Conservation (phyloP, 176 grass and related monocot species). For the Echinochloa phyllopogon region DNA sequence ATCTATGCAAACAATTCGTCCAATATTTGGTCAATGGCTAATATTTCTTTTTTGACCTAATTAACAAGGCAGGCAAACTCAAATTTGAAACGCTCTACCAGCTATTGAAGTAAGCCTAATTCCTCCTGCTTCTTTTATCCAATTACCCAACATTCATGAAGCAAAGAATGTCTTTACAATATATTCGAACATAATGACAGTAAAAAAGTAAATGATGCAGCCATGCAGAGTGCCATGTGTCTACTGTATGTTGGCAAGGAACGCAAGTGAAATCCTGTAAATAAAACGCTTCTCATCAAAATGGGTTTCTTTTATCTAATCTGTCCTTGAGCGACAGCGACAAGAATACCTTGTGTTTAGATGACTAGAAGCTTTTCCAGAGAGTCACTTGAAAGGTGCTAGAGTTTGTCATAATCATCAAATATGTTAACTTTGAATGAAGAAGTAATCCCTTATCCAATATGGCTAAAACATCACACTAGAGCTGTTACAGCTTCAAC, state of each 20-base stretch:
- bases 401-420: not conserved
- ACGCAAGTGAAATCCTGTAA: not conserved
- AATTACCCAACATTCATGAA: not conserved
- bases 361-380: not conserved
- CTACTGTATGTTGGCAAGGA: not conserved
- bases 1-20: not conserved
- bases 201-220: not conserved
- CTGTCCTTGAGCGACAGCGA: not conserved
- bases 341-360: not conserved
- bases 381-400: not conserved
- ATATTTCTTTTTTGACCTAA: too few relatives aligned
- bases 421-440: not conserved
- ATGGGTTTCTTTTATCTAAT: not conserved
- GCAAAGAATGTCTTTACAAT: not conserved
- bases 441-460: not conserved
- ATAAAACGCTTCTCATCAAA: not conserved
- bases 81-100: too few relatives aligned
- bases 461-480: not conserved
- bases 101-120: too few relatives aligned
- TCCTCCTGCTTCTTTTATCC: not conserved
- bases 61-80: too few relatives aligned
- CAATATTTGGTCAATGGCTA: not conserved
- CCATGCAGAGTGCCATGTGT: not conserved
- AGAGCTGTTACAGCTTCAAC: not conserved
- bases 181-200: not conserved